Conservation (phyloP, 2,329 filamentous ascomycete species). For the Talaromyces rugulosus region DNA sequence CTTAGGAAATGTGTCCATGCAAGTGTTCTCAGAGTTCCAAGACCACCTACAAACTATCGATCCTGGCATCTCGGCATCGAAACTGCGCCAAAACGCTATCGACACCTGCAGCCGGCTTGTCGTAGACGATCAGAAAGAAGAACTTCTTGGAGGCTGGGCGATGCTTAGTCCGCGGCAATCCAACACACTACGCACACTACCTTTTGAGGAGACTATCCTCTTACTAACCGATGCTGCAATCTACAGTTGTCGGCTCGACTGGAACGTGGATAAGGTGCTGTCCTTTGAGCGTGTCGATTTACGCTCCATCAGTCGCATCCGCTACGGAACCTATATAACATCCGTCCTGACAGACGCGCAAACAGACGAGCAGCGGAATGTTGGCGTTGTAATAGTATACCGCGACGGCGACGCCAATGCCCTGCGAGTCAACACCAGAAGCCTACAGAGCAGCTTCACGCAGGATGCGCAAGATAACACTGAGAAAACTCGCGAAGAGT, state of each 20-base stretch:
- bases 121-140: constrained; percentile 75
- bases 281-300: constrained; percentile 85
- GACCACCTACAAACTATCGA: constrained; percentile 89
- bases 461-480: constrained; percentile 26
- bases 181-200: constrained; percentile 64
- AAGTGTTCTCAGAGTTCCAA: constrained; percentile 92
- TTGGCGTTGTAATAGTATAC: constrained; percentile 79
- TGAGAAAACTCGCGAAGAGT: constrained; percentile 29
- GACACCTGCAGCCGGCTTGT: constrained; percentile 84
- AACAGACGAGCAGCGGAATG: constrained; percentile 71
- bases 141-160: constrained; percentile 86
- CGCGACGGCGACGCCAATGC: constrained; percentile 66
- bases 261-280: constrained; percentile 89
- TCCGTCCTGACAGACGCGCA: constrained; percentile 76
- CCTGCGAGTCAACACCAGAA: constrained; percentile 78
- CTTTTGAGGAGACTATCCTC: constrained; percentile 84
- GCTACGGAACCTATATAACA: constrained; percentile 83
- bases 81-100: constrained; percentile 82
- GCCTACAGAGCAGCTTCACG: constrained; percentile 59
- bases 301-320: constrained; percentile 66
- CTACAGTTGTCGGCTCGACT: constrained; percentile 89
- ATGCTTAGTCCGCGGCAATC: constrained; percentile 70
- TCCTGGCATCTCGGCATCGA: constrained; percentile 79
- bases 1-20: constrained; percentile 77
- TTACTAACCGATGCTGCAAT: constrained; percentile 79